Percentiles rank a stretch among this genome's conserved stretches.
phyloP scores from a whole-genome alignment of 176 grass and related monocot species.

The Poa pratensis region DNA sequence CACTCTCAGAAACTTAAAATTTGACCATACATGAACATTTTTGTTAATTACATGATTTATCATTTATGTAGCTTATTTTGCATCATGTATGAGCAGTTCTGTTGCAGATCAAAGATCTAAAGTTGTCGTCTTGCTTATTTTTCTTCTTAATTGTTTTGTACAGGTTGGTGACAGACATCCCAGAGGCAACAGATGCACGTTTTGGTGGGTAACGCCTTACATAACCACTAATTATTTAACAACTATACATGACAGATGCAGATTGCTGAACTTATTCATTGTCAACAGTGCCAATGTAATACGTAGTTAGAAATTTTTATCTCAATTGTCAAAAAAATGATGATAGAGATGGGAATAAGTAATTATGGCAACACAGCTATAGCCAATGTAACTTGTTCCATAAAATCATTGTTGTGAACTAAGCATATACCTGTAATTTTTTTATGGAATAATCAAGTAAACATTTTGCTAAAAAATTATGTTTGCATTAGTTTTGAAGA shows the following conservation, averaged over 20 bases:
- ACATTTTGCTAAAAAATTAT: not conserved
- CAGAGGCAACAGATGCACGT: slow-evolving; percentile 70
- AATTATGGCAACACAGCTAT: slow-evolving; percentile 9
- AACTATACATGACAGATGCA: slow-evolving; percentile 33
- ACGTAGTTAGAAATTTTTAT: slow-evolving; percentile 11
- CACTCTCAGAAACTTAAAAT: not conserved
- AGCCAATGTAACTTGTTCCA: slow-evolving; percentile 1
- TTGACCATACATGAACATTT: slow-evolving; percentile 20
- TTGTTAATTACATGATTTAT: slow-evolving; percentile 25
- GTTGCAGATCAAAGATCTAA: slow-evolving; percentile 45
- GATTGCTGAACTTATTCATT: not conserved
- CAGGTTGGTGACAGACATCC: slow-evolving; percentile 94
- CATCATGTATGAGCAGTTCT: slow-evolving; percentile 19
- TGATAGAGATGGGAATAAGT: slow-evolving; percentile 21
- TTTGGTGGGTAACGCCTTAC: slow-evolving; percentile 73
- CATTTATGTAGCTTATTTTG: slow-evolving; percentile 15
- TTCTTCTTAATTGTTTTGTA: slow-evolving; percentile 38
- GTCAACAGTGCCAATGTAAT: not conserved
- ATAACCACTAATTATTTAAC: slow-evolving; percentile 33
- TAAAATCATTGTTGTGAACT: slow-evolving; percentile 8
- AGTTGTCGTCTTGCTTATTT: slow-evolving; percentile 28
- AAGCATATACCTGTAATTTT: slow-evolving; percentile 16
- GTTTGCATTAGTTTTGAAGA: slow-evolving; percentile 22
- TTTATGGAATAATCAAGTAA: slow-evolving; percentile 33
- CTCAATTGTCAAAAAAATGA: slow-evolving; percentile 20